Evolutionary conservation across 768 basidiomycete genomes (phyloP).

Genomic region (Termitomyces sp.): DNA sequence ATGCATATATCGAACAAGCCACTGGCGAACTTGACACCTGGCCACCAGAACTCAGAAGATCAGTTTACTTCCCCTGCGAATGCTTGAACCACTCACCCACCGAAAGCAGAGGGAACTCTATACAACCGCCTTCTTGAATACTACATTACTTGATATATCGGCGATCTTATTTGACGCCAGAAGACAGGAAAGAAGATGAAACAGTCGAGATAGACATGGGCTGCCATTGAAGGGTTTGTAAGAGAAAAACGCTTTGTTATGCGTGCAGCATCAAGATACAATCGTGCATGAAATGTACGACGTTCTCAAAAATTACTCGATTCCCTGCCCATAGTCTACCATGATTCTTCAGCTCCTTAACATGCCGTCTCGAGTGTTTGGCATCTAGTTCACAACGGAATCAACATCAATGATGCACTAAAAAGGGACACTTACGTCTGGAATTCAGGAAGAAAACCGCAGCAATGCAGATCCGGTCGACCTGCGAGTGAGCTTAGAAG

Average conservation of each 20-base stretch:
- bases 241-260: not conserved
- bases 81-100: no score
- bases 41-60: no score
- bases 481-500: not conserved
- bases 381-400: not conserved
- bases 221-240: not conserved
- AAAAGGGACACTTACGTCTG: slow-evolving; percentile 2
- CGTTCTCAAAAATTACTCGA: not conserved
- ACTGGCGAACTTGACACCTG: no score
- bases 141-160: no score
- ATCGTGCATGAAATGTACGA: not conserved
- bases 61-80: no score
- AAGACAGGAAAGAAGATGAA: not conserved
- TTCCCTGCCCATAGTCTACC: not conserved
- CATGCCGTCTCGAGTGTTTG: slow-evolving; percentile 13
- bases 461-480: slow-evolving; percentile 6
- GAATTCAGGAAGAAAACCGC: slow-evolving; percentile 1
- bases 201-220: not conserved
- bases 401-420: not conserved
- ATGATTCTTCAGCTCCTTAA: not conserved
- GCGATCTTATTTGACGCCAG: not conserved
- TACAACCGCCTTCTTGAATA: not conserved
- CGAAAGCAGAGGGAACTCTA: no score
- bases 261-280: not conserved
- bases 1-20: no score